Conservation (phyloP, 2,329 filamentous ascomycete genomes). For the Diaporthe sp. region DNA sequence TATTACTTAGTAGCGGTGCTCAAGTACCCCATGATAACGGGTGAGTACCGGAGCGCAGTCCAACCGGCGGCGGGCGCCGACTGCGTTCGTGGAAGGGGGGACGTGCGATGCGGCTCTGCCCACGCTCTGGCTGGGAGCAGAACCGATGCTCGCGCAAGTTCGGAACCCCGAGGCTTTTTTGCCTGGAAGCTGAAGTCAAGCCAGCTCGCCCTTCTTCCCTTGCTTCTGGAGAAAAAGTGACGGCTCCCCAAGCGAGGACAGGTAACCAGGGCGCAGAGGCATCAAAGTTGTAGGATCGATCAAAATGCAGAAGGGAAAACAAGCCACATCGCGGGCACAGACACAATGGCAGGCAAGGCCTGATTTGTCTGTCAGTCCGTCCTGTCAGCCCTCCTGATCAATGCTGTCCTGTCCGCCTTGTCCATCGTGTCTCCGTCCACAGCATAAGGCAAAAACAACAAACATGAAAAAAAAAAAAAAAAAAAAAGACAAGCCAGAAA, state of each 20-base stretch:
- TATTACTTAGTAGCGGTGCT: neutral
- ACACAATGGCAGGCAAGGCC: neutral
- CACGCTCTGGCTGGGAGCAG: neutral
- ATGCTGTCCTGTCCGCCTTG: neutral
- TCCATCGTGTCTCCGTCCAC: neutral
- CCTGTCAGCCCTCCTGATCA: neutral
- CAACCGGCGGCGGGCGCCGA: neutral
- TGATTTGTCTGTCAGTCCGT: neutral
- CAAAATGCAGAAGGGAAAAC: neutral
- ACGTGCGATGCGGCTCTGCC: constrained; percentile 11
- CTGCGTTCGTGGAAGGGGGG: neutral
- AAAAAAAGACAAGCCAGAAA: neutral
- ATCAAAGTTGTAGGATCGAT: neutral
- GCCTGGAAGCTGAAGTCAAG: neutral
- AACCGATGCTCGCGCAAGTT: neutral
- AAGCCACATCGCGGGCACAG: neutral
- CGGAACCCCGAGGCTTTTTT: neutral
- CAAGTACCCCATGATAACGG: constrained; percentile 5
- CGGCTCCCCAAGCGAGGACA: neutral
- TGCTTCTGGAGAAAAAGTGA: neutral
- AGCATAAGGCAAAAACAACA: constrained; percentile 14
- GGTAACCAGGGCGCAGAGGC: neutral
- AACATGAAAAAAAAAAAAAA: neutral
- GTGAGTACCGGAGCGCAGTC: neutral
- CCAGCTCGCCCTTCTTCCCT: neutral